Percentiles rank a stretch among this genome's conserved stretches.
These are phyloP conservation scores for Phytopythium boreale DNA, from an alignment of 352 stramenopile species.

Conservation along the genomic window DNA sequence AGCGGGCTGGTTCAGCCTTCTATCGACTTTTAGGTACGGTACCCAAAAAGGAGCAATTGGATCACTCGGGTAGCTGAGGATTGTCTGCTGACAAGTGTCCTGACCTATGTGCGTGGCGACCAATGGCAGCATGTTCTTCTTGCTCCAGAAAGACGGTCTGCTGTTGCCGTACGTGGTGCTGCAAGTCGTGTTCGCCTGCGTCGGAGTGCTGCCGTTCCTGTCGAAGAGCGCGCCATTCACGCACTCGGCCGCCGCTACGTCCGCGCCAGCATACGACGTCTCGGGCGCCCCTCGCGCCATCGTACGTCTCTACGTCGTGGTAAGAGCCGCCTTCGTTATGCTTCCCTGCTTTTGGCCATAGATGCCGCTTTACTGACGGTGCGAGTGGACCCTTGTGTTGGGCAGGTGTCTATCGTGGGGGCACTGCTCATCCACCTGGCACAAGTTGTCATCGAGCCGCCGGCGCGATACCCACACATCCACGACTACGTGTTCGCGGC, in stretches of 20 bases:
- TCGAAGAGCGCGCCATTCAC: constrained; percentile 23
- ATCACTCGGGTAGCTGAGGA: neutral
- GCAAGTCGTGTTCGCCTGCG: constrained; percentile 39
- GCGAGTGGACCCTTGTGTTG: no score
- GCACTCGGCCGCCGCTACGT: constrained; percentile 13
- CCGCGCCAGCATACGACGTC: constrained; percentile 34
- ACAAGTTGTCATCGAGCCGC: constrained; percentile 41
- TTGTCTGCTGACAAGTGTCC: neutral
- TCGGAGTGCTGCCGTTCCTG: constrained; percentile 50
- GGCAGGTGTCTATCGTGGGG: constrained; percentile 55
- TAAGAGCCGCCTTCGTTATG: constrained; percentile 18
- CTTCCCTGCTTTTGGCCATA: neutral
- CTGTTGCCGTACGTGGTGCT: constrained; percentile 69
- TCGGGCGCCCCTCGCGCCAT: constrained; percentile 31
- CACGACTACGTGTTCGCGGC: constrained; percentile 84
- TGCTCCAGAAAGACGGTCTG: constrained; percentile 80
- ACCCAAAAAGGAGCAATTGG: neutral
- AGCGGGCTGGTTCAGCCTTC: constrained; percentile 68
- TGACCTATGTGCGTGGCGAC: neutral
- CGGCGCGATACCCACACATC: constrained; percentile 70
- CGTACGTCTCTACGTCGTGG: constrained; percentile 43
- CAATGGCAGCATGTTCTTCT: constrained; percentile 73
- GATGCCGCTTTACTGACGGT: constrained; percentile 5
- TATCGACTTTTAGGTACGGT: constrained; percentile 81
- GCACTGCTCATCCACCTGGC: constrained; percentile 51